A percentile compares a stretch with the other conserved stretches of the same genome.
phyloP scores from a whole-genome alignment of 2,329 filamentous ascomycete species.

The Emergomyces orientalis region DNA sequence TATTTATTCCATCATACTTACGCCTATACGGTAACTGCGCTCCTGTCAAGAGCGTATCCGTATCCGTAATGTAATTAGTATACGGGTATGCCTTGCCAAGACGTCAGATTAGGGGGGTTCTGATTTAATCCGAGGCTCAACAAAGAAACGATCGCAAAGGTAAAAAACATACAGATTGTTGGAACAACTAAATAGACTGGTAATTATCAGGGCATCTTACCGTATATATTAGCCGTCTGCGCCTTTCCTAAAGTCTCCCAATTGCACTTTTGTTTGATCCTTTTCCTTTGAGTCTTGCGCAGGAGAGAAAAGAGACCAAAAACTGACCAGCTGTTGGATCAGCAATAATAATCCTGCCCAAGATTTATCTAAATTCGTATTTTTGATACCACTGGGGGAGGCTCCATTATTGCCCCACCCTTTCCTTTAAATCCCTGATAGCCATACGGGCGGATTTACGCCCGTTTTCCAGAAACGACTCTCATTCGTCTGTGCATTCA shows the following conservation, averaged over 20 bases:
- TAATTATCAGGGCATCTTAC: background rate
- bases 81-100: background rate
- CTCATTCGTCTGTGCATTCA: background rate
- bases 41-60: background rate
- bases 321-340: background rate
- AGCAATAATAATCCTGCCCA: background rate
- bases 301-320: background rate
- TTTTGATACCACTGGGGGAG: background rate
- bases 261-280: background rate
- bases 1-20: too few relatives aligned
- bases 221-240: background rate
- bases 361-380: background rate
- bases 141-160: background rate
- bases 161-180: background rate
- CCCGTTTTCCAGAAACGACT: background rate
- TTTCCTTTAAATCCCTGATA: background rate
- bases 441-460: background rate
- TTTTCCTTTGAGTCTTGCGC: background rate
- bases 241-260: background rate
- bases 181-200: background rate
- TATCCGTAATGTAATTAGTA: background rate
- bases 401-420: background rate
- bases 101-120: background rate
- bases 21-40: too few relatives aligned
- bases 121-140: conserved; percentile 1